Evolutionary conservation across 2,329 filamentous ascomycete genomes (phyloP).

Genomic region (Xylaria polymorpha): DNA sequence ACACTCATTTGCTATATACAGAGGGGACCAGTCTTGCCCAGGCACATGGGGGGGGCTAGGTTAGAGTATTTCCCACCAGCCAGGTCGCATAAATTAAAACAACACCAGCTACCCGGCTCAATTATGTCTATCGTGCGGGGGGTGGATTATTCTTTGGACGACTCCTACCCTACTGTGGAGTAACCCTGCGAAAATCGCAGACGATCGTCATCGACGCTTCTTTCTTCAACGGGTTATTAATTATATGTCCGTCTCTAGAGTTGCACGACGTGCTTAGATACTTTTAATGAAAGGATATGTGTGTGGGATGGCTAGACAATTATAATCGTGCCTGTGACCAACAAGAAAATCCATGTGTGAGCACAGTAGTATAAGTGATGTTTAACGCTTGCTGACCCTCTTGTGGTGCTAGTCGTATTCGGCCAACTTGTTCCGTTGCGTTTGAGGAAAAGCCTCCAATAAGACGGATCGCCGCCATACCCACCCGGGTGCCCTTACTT

Average conservation of each 20-base stretch:
- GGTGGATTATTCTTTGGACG: constrained; percentile 13
- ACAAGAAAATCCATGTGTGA: constrained; percentile 5
- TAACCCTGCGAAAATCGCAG: constrained; percentile 42
- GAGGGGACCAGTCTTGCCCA: not conserved
- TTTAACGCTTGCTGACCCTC: constrained; percentile 15
- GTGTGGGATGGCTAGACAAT: constrained; percentile 6
- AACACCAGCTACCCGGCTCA: constrained; percentile 31
- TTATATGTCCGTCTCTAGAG: not conserved
- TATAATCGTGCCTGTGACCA: not conserved
- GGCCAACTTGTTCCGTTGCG: constrained; percentile 43
- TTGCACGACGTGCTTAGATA: constrained; percentile 1
- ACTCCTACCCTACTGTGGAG: constrained; percentile 41
- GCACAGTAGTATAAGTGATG: constrained; percentile 6
- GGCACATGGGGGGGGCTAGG: not conserved
- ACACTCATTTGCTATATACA: not conserved
- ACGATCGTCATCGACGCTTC: constrained; percentile 24
- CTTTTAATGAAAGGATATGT: constrained; percentile 13
- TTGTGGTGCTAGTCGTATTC: constrained; percentile 39
- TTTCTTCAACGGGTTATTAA: constrained; percentile 16
- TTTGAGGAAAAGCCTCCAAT: constrained; percentile 45
- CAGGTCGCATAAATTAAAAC: constrained; percentile 36
- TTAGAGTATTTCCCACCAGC: constrained; percentile 36
- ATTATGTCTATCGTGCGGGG: constrained; percentile 28
- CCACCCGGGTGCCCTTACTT: constrained; percentile 29
- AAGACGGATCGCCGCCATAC: constrained; percentile 24